Conservation (phyloP, 441 rosid genomes). For the Eugenia klotzschiana region DNA sequence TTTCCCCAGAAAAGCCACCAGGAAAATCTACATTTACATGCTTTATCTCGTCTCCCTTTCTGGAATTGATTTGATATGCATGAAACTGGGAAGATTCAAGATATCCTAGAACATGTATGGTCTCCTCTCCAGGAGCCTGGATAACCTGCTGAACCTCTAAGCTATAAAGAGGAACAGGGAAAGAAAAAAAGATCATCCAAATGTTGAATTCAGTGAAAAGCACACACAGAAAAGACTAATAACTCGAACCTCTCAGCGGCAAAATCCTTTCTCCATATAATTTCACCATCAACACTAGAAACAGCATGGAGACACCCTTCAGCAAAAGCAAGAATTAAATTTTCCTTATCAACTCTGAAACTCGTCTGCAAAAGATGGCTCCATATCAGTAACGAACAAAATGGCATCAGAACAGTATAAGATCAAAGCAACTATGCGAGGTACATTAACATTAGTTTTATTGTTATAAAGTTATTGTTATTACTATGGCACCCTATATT, state of each 20-base stretch:
- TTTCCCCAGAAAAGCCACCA: conserved; percentile 53
- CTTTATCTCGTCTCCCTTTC: conserved; percentile 58
- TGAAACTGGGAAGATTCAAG: conserved; percentile 47
- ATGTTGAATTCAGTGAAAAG: background rate
- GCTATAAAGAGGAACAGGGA: conserved; percentile 30
- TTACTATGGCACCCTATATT: background rate
- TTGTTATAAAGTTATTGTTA: background rate
- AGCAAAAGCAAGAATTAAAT: conserved; percentile 41
- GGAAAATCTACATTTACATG: conserved; percentile 49
- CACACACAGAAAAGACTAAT: background rate
- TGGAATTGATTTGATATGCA: conserved; percentile 51
- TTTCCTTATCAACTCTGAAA: conserved; percentile 61
- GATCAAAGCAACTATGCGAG: background rate
- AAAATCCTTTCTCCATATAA: conserved; percentile 83
- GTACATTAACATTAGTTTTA: background rate
- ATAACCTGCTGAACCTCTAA: conserved; percentile 63
- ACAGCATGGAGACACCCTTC: conserved; percentile 72
- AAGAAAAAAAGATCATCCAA: conserved; percentile 6
- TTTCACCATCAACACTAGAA: conserved; percentile 76
- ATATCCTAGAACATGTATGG: conserved; percentile 57
- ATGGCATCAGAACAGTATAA: background rate
- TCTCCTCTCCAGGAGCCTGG: conserved; percentile 42
- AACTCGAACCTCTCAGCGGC: conserved; percentile 55
- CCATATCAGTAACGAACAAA: background rate
- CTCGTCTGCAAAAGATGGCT: conserved; percentile 33